Percentiles rank a stretch among this genome's conserved stretches.
phyloP scores from a whole-genome alignment of 371 early-diverging fungal genomes.

The Haplosporangium sp. region DNA sequence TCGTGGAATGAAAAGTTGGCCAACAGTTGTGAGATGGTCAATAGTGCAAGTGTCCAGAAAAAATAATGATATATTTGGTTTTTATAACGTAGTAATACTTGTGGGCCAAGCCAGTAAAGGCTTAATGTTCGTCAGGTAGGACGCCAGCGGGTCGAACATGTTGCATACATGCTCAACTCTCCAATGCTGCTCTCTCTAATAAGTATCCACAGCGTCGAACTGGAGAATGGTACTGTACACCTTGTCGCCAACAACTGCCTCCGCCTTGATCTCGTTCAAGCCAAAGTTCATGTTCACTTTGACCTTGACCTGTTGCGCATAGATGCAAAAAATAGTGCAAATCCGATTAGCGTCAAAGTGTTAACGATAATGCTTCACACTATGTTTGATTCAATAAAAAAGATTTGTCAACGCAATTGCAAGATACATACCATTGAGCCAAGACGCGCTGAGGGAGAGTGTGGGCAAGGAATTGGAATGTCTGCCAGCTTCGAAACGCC shows the following conservation, averaged over 20 bases:
- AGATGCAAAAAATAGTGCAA: neutral
- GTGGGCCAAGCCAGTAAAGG: no score
- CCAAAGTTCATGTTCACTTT: constrained; percentile 56
- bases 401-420: neutral
- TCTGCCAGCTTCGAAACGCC: constrained; percentile 59
- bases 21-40: no score
- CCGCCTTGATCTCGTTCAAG: constrained; percentile 53
- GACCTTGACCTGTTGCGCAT: constrained; percentile 39
- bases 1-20: no score
- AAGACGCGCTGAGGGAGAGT: constrained; percentile 41
- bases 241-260: constrained; percentile 55
- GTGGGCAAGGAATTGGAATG: constrained; percentile 58
- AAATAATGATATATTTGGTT: no score
- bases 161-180: no score
- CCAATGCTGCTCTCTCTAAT: constrained; percentile 19
- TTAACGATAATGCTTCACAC: no score
- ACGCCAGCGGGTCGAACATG: no score
- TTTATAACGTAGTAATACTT: no score
- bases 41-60: no score
- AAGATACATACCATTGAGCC: constrained; percentile 41
- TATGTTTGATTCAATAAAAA: neutral
- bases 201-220: constrained; percentile 53
- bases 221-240: constrained; percentile 52
- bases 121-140: no score
- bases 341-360: no score